Percentiles rank a stretch among this genome's conserved stretches.
phyloP scores from a whole-genome alignment of 129 eudicot genomes.

The Artemisia tridentata region DNA sequence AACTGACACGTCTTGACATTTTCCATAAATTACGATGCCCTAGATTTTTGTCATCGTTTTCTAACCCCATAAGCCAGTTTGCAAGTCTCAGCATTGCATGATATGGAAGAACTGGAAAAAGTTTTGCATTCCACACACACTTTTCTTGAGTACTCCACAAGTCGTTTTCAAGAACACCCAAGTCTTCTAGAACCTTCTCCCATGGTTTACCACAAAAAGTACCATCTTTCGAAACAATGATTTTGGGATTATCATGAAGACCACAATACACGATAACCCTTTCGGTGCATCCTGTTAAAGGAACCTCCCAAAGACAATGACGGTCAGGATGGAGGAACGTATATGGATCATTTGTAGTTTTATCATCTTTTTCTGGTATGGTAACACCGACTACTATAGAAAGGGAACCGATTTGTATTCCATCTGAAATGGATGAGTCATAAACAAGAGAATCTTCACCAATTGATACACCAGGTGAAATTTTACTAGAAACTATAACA shows the following conservation, averaged over 20 bases:
- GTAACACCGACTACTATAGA: conserved; percentile 80
- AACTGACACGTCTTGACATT: conserved; percentile 64
- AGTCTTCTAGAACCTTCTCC: conserved; percentile 70
- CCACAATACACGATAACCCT: conserved; percentile 90
- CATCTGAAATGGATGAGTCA: conserved; percentile 73
- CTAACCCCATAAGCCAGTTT: conserved; percentile 90
- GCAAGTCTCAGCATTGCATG: conserved; percentile 75
- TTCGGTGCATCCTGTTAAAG: conserved; percentile 58
- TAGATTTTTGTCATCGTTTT: conserved; percentile 33
- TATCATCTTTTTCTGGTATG: conserved; percentile 46
- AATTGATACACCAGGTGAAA: conserved; percentile 75
- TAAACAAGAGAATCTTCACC: conserved; percentile 91
- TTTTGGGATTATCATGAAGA: conserved; percentile 94
- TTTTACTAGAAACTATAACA: conserved; percentile 73
- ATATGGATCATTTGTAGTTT: conserved; percentile 22
- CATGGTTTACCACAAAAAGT: conserved; percentile 98
- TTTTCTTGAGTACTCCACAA: conserved; percentile 70
- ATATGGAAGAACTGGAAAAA: conserved; percentile 77
- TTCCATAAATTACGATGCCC: conserved; percentile 50
- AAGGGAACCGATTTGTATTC: conserved; percentile 86
- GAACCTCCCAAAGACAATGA: conserved; percentile 98
- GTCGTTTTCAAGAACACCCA: conserved; percentile 64
- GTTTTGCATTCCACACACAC: conserved; percentile 95
- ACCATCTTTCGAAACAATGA: conserved; percentile 50
- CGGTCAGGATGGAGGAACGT: conserved; percentile 87